phyloP scores from a whole-genome alignment of 148 eudicot species.

The Vaccinium darrowii region DNA sequence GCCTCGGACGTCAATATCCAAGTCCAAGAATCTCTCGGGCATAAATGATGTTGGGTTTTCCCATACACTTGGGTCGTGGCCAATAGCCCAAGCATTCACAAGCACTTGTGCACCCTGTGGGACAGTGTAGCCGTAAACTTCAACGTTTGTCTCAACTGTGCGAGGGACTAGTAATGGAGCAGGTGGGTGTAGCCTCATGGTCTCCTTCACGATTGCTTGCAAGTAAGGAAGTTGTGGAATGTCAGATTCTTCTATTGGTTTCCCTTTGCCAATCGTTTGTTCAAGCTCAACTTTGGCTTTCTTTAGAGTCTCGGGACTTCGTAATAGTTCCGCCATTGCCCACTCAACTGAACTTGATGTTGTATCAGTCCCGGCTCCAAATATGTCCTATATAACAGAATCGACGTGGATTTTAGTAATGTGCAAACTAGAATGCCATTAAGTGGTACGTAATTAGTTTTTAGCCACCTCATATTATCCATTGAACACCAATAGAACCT shows the following conservation, averaged over 20 bases:
- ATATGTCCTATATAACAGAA: neutral
- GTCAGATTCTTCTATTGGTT: neutral
- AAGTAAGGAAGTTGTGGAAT: conserved; percentile 6
- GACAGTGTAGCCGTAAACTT: neutral
- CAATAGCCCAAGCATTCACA: conserved; percentile 9
- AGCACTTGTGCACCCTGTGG: conserved; percentile 20
- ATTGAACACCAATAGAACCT: neutral
- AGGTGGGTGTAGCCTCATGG: conserved; percentile 3
- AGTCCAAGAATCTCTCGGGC: conserved; percentile 20
- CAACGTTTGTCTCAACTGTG: neutral
- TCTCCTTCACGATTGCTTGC: conserved; percentile 8
- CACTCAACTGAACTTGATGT: conserved; percentile 1
- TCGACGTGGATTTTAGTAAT: neutral
- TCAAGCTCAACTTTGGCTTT: conserved; percentile 10
- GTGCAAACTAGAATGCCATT: neutral
- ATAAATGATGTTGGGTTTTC: conserved; percentile 1
- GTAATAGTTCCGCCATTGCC: conserved; percentile 6
- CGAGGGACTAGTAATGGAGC: neutral
- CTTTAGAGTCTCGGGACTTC: neutral
- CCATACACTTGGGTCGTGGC: conserved; percentile 14
- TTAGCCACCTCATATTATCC: neutral
- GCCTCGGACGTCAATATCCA: conserved; percentile 9
- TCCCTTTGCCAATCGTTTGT: neutral
- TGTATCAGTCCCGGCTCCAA: neutral
- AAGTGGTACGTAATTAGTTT: neutral